Evolutionary conservation across 257 asterid species (phyloP).

Genomic region (Plantago ovata): DNA sequence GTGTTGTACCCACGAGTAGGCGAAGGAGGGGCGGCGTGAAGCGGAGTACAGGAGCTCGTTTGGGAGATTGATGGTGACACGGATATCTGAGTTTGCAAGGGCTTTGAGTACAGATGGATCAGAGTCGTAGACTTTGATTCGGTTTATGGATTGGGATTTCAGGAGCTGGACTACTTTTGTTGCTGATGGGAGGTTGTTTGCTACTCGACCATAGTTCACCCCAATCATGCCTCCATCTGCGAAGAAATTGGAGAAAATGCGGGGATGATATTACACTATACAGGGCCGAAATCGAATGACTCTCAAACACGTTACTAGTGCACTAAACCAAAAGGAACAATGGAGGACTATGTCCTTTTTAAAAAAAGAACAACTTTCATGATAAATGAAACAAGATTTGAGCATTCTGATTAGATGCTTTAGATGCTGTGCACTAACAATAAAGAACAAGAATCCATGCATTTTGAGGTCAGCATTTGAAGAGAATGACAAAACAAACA

Average conservation of each 20-base stretch:
- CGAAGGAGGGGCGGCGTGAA: constrained; percentile 65
- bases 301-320: too few species aligned
- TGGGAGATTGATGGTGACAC: constrained; percentile 73
- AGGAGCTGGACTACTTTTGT: constrained; percentile 54
- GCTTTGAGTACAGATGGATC: constrained; percentile 84
- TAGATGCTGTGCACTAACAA: too few species aligned
- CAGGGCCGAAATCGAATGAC: too few species aligned
- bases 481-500: too few species aligned
- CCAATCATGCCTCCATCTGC: constrained; percentile 59
- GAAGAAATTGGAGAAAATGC: background rate
- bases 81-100: constrained; percentile 63
- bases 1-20: constrained; percentile 52
- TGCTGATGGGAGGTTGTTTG: constrained; percentile 84
- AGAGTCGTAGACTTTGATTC: constrained; percentile 79
- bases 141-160: constrained; percentile 58
- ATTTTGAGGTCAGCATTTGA: too few species aligned
- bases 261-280: background rate
- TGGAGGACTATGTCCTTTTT: too few species aligned
- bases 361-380: too few species aligned
- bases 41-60: constrained; percentile 72
- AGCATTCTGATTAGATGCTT: too few species aligned
- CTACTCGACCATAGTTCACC: constrained; percentile 81
- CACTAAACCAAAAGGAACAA: too few species aligned
- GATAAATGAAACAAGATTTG: too few species aligned
- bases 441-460: too few species aligned